Evolutionary conservation across 805 yeast species (phyloP), one percentile per base, ranked within the genome.

Genomic region (Barnettozyma wickerhamii): DNA sequence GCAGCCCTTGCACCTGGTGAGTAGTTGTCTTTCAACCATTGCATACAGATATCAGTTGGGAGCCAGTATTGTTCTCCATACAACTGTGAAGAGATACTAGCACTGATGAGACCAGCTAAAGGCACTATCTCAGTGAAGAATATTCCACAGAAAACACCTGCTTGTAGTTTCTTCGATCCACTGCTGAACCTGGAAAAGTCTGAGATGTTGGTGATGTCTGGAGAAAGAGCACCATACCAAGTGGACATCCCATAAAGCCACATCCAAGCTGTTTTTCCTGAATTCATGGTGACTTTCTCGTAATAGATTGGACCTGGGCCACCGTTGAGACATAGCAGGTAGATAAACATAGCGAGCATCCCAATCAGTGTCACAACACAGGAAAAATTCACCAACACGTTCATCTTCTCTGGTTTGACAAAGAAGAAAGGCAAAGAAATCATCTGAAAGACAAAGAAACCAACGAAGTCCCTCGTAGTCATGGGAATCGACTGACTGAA

Each of bases 361-460:
- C 72, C 65, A 36, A 64, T 58, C 33, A 65, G 60, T 6, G 69
- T 59, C 29, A 66, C 56, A 12, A 58, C 48, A 40, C 72, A 66
- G 10, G 69, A 58, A 26, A 50, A 41, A 38, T 65, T 64, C 37
- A 69, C 56, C 19, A 65, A 53, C 26, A 51, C 45, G 49, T 68
- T 66, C 53, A 68, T 59, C 33, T 56, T 64, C 46, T 72, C 71
- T 5, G 79, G 79, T 42, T 64, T 71, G 40, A 71, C 38, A 38
- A 57, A 58, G 41, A 69, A 65, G 45, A 66, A 62, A 14, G 69
- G 66, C 9, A 67, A 56, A 7, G 68, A 64, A 30, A 74, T 48
- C 5, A 74, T 35, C 44, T 73, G 75, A 57, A 71, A 77, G 10
- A 69, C 42, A 6, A 71, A 44, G 45, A 71, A 71, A 1, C 71